A percentile compares a stretch with the other conserved stretches of the same genome.
Evolutionary conservation across 805 yeast species (phyloP).

Genomic region (Metschnikowia koreensis): DNA sequence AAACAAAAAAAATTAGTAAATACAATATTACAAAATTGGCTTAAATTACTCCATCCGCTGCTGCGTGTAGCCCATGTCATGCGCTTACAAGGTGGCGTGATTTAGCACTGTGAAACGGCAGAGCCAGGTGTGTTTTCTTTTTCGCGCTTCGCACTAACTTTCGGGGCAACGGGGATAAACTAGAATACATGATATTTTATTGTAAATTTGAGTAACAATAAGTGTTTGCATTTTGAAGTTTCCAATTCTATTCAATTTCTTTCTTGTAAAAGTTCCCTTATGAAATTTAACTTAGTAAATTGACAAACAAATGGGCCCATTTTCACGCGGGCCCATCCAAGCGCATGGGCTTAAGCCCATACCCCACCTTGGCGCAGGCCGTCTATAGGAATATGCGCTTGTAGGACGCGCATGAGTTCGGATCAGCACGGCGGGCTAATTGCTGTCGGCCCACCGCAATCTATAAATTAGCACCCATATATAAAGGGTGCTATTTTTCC

Average conservation of each 20-base stretch:
- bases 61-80: neutral
- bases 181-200: too few relatives aligned
- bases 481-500: neutral
- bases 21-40: neutral
- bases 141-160: neutral
- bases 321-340: neutral
- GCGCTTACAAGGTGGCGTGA: conserved; percentile 2
- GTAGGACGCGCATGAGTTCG: neutral
- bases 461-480: neutral
- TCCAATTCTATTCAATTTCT: too few relatives aligned
- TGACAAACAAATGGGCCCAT: too few relatives aligned
- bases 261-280: too few relatives aligned
- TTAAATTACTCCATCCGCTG: neutral
- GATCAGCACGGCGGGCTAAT: neutral
- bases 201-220: too few relatives aligned
- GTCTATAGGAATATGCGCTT: neutral
- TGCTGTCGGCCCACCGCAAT: conserved; percentile 1
- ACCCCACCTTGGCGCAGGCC: neutral
- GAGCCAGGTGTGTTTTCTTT: neutral
- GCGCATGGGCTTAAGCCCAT: neutral
- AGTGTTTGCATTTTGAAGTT: too few relatives aligned
- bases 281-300: too few relatives aligned
- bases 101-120: neutral
- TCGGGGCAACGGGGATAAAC: neutral
- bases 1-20: too few relatives aligned